Conservation (phyloP, 495 filamentous ascomycete genomes). For the Penicillium verhagenii region DNA sequence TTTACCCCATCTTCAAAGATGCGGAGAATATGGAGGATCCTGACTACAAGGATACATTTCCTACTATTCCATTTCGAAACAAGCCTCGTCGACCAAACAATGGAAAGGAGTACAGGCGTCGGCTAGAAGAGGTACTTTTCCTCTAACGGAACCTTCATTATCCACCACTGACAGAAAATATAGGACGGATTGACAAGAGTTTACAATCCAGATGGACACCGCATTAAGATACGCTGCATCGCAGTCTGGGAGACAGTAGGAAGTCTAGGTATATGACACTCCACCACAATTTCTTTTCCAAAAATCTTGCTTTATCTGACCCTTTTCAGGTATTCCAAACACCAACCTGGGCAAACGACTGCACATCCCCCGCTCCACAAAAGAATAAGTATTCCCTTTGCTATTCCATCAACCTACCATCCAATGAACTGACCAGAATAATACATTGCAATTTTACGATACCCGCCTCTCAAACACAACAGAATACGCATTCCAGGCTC, state of each 20-base stretch:
- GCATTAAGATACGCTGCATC: slow-evolving; percentile 50
- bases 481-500: slow-evolving; percentile 69
- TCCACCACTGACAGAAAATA: not conserved
- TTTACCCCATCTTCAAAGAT: slow-evolving; percentile 65
- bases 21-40: slow-evolving; percentile 55
- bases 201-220: slow-evolving; percentile 30
- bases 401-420: not conserved
- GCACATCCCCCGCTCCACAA: slow-evolving; percentile 46
- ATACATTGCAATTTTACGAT: slow-evolving; percentile 55
- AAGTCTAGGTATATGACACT: slow-evolving; percentile 26
- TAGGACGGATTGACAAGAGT: slow-evolving; percentile 39
- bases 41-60: slow-evolving; percentile 54
- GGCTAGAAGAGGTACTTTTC: slow-evolving; percentile 27
- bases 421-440: slow-evolving; percentile 9
- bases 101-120: slow-evolving; percentile 28
- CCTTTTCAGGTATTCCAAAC: slow-evolving; percentile 41
- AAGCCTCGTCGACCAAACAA: slow-evolving; percentile 47
- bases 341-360: slow-evolving; percentile 32
- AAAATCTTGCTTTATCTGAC: not conserved
- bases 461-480: slow-evolving; percentile 56
- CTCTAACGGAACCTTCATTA: no score
- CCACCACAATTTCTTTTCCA: not conserved
- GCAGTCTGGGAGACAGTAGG: slow-evolving; percentile 64
- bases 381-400: slow-evolving; percentile 39
- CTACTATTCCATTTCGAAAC: slow-evolving; percentile 54